These are phyloP conservation scores for Pyrrhoderma lamaoense DNA, from an alignment of 1,284 basidiomycete species.

Conservation along the genomic window DNA sequence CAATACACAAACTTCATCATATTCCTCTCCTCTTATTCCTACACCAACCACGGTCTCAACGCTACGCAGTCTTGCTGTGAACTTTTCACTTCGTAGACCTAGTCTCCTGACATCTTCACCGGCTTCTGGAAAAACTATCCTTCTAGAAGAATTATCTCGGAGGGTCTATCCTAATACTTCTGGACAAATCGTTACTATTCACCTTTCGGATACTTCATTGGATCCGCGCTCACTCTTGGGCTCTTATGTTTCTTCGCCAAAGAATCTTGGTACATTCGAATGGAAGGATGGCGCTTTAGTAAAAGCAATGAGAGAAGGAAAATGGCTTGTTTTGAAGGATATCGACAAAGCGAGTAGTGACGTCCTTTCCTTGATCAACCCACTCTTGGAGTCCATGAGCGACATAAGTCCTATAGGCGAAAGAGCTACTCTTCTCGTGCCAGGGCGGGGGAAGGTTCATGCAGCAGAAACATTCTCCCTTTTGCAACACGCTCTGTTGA, in stretches of 20 bases:
- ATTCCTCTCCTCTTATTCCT: conserved; percentile 44
- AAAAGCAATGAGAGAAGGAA: conserved; percentile 84
- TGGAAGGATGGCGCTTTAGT: conserved; percentile 96
- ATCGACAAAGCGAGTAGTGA: conserved; percentile 86
- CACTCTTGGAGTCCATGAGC: conserved; percentile 75
- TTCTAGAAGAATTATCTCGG: conserved; percentile 72
- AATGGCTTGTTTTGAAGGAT: conserved; percentile 93
- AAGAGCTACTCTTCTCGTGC: conserved; percentile 61
- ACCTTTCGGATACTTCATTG: conserved; percentile 90
- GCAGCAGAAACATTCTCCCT: conserved; percentile 72
- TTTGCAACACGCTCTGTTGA: conserved; percentile 68
- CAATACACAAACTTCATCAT: conserved; percentile 27
- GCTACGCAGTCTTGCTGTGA: conserved; percentile 58
- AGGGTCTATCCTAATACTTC: conserved; percentile 49
- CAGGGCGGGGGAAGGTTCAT: conserved; percentile 59
- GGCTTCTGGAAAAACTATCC: conserved; percentile 85
- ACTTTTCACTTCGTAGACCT: conserved; percentile 66
- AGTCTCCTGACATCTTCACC: conserved; percentile 82
- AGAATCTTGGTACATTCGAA: conserved; percentile 84
- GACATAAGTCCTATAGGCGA: conserved; percentile 72
- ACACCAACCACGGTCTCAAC: conserved; percentile 58
- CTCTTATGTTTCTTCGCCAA: conserved; percentile 86
- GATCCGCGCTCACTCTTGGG: conserved; percentile 93
- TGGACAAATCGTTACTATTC: conserved; percentile 73
- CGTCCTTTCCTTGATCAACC: conserved; percentile 77